phyloP scores from a whole-genome alignment of 768 basidiomycete species.

The Mycena filopes region DNA sequence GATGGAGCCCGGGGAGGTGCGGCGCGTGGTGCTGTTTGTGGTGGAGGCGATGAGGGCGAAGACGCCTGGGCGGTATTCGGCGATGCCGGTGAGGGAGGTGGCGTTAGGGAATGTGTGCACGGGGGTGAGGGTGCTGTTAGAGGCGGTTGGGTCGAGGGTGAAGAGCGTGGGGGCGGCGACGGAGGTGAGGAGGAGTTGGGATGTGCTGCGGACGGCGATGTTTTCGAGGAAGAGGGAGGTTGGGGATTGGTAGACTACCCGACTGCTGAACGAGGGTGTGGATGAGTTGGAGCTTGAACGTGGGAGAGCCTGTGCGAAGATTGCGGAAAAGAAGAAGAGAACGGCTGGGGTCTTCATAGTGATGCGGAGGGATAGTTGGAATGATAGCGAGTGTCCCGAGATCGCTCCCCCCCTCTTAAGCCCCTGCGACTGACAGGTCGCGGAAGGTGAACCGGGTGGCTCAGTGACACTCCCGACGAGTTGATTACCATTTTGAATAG shows the following conservation, averaged over 20 bases:
- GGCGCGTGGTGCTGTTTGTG: background rate
- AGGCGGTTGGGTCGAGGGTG: conserved; percentile 3
- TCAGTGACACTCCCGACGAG: too few relatives aligned
- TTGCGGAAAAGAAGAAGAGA: too few relatives aligned
- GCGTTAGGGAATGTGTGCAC: conserved; percentile 16
- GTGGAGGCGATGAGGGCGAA: conserved; percentile 11
- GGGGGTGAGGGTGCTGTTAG: conserved; percentile 9
- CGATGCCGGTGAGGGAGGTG: conserved; percentile 20
- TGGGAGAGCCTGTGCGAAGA: too few relatives aligned
- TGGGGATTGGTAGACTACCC: background rate
- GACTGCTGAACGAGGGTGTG: too few relatives aligned
- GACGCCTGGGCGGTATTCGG: conserved; percentile 13
- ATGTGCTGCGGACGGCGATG: conserved; percentile 17
- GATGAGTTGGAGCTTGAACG: too few relatives aligned
- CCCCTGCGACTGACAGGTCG: too few relatives aligned
- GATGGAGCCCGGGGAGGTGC: background rate
- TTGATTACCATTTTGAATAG: too few relatives aligned
- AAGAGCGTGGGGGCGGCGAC: conserved; percentile 13
- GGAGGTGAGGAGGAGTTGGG: conserved; percentile 19
- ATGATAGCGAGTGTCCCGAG: too few relatives aligned
- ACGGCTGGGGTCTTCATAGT: too few relatives aligned
- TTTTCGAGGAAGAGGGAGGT: conserved; percentile 20
- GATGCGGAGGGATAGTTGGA: too few relatives aligned
- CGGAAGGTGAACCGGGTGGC: too few relatives aligned
- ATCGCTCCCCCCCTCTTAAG: too few relatives aligned